Evolutionary conservation across 1,139 yeast genomes (phyloP), one percentile per base, ranked within the genome.

Genomic region (Arxiozyma bovina): DNA sequence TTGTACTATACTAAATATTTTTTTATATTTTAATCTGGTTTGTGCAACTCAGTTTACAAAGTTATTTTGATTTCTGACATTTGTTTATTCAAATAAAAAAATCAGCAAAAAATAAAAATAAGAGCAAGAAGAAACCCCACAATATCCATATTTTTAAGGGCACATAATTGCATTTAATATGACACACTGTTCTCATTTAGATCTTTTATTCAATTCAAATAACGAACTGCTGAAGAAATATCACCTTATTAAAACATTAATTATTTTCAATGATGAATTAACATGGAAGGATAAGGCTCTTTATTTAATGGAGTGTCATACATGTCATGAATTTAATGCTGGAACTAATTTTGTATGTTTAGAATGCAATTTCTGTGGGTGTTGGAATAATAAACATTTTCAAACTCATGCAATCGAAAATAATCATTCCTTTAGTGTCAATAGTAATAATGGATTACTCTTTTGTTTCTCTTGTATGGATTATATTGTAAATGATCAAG

Each of bases 341-440:
- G 78, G 81, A 58, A 72, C 79, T 53, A 76, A 79, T 41, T 82
- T 79, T 61, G 79, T 86, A 73, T 90, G 97, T 70, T 71, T 90
- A 50, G 94, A 88, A 65, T 90, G 97, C 67, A 85, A 93, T 1
- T 83, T 81, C 64, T 82, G 86, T 53, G 96, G 96, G 1, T 90
- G 97, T 66, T 74, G 79, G 71, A 70, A 73, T 52, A 69, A 74
- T 41, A 68, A 73, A 44, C 96, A 88, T 70, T 83, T 86, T 38
- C 70, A 74, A 55, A 66, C 70, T 22, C 96, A 90, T 71, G 82
- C 82, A 47, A 78, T 78, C 61, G 67, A 73, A 42, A 74, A 77
- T 20, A 84, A 83, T 50, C 99, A 91, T 73, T 71, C 79, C 25
- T 84, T 91, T 68, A 96, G 91, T 59, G 74, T 64, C 63, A 73